Percentiles rank a stretch among this genome's conserved stretches.
Evolutionary conservation across 805 yeast species (phyloP).

Genomic region (Saccharomycopsis lassenensis): DNA sequence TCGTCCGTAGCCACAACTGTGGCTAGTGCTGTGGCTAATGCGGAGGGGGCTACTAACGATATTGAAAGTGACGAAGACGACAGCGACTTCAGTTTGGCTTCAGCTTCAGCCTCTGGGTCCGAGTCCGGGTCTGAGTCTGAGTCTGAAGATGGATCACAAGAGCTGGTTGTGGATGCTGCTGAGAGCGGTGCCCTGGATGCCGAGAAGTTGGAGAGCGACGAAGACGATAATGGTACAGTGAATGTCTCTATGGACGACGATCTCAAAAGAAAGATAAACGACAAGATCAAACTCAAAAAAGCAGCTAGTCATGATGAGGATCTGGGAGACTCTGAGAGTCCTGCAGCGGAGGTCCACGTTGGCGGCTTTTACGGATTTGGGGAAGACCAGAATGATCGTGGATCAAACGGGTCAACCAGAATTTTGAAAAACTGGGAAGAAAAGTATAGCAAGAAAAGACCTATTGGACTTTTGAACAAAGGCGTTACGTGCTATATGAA

Average conservation of each 20-base stretch:
- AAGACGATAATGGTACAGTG: constrained; percentile 2
- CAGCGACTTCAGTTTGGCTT: background rate
- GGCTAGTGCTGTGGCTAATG: constrained; percentile 19
- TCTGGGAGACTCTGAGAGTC: background rate
- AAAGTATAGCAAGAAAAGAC: constrained; percentile 35
- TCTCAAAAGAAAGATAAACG: constrained; percentile 7
- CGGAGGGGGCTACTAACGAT: constrained; percentile 21
- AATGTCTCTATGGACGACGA: constrained; percentile 19
- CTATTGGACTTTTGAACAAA: constrained; percentile 71
- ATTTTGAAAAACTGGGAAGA: constrained; percentile 63
- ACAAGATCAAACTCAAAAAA: constrained; percentile 53
- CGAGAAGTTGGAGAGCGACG: background rate
- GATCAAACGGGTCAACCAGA: constrained; percentile 46
- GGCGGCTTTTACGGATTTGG: constrained; percentile 44
- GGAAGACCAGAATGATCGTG: constrained; percentile 49
- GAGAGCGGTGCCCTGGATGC: constrained; percentile 17
- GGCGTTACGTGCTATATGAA: constrained; percentile 97
- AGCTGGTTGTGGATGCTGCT: constrained; percentile 17
- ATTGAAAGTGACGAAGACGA: constrained; percentile 19
- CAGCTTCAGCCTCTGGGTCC: no score
- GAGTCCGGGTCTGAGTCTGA: constrained; percentile 19
- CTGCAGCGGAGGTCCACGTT: background rate
- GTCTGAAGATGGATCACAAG: constrained; percentile 15
- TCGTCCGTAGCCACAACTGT: constrained; percentile 21
- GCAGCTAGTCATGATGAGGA: constrained; percentile 39